Evolutionary conservation across 805 yeast species (phyloP).

Genomic region (Metschnikowia drakensbergensis): DNA sequence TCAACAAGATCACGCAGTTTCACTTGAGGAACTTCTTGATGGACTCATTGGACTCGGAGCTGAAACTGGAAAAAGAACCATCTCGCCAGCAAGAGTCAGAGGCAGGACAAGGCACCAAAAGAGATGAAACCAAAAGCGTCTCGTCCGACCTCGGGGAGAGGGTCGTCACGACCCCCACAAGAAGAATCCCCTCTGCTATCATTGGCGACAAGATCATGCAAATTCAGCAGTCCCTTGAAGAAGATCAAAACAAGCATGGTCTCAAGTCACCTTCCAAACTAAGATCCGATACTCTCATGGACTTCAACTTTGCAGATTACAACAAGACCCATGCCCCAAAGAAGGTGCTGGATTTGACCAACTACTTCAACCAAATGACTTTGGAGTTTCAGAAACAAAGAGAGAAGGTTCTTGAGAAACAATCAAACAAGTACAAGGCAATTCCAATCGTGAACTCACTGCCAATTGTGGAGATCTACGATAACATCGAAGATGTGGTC

Average conservation of each 20-base stretch:
- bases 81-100: not conserved
- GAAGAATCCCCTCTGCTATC: conserved; percentile 17
- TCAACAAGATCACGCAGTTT: conserved; percentile 82
- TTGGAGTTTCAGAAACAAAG: conserved; percentile 87
- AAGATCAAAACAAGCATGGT: conserved; percentile 13
- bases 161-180: conserved; percentile 5
- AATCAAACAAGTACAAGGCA: conserved; percentile 62
- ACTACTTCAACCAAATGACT: conserved; percentile 68
- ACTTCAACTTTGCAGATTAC: conserved; percentile 3
- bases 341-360: conserved; percentile 61
- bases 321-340: conserved; percentile 11
- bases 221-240: conserved; percentile 18
- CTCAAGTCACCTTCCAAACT: conserved; percentile 10
- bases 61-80: conserved; percentile 12
- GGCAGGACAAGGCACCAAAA: not conserved
- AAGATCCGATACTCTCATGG: conserved; percentile 6
- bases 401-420: conserved; percentile 61
- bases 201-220: conserved; percentile 20
- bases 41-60: conserved; percentile 40
- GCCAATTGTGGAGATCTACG: conserved; percentile 89
- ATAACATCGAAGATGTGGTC: conserved; percentile 85
- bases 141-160: not conserved
- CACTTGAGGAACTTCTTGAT: conserved; percentile 74
- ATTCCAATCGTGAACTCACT: conserved; percentile 67
- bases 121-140: not conserved